A percentile compares a stretch with the other conserved stretches of the same genome.
Conservation (phyloP, 495 filamentous ascomycete genomes). For the Sordaria brevicollis region DNA sequence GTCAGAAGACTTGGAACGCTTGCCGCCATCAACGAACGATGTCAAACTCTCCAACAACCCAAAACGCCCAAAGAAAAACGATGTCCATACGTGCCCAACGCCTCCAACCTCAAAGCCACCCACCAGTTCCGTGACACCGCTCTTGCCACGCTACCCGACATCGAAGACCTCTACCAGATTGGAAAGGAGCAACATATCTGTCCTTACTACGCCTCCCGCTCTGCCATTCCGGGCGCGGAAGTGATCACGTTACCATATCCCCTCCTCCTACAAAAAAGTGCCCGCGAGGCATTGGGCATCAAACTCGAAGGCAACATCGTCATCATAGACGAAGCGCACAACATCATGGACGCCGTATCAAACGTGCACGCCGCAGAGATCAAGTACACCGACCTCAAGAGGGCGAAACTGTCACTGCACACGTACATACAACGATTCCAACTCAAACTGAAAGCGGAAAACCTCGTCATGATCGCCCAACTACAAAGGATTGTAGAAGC, state of each 20-base stretch:
- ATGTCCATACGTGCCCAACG: conserved; percentile 70
- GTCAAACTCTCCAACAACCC: conserved; percentile 79
- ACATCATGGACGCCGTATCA: conserved; percentile 89
- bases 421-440: conserved; percentile 81
- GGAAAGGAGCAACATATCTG: conserved; percentile 77
- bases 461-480: conserved; percentile 84
- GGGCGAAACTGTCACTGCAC: conserved; percentile 60
- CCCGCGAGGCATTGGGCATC: conserved; percentile 76
- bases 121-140: conserved; percentile 83
- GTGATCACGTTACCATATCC: conserved; percentile 93
- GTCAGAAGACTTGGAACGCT: conserved; percentile 61
- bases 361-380: conserved; percentile 77
- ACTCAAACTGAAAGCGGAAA: conserved; percentile 76
- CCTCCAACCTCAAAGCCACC: conserved; percentile 58
- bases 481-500: conserved; percentile 71
- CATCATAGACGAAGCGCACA: conserved; percentile 95
- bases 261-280: conserved; percentile 76
- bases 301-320: conserved; percentile 81
- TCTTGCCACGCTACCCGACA: conserved; percentile 78
- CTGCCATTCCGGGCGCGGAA: conserved; percentile 75
- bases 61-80: conserved; percentile 34
- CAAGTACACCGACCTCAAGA: conserved; percentile 58
- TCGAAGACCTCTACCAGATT: conserved; percentile 75
- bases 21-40: conserved; percentile 91
- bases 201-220: conserved; percentile 89